Evolutionary conservation across 768 basidiomycete species (phyloP).

Genomic region (Phylloporus sp.): DNA sequence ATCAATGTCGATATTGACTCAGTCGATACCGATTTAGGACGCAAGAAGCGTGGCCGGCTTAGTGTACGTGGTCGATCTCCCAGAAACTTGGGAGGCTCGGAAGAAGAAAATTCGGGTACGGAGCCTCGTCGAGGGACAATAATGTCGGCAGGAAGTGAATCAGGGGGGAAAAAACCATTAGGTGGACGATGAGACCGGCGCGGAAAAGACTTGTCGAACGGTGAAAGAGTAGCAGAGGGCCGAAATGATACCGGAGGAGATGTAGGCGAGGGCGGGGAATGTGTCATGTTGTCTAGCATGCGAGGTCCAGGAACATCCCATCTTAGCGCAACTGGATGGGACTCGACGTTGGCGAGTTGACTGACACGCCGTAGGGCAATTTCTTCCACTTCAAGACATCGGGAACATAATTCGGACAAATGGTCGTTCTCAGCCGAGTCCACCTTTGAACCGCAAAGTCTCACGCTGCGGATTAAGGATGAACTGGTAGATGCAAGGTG

Average conservation of each 20-base stretch:
- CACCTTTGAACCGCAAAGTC: slow-evolving; percentile 39
- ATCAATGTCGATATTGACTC: slow-evolving; percentile 46
- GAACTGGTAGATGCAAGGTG: slow-evolving; percentile 76
- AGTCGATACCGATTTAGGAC: slow-evolving; percentile 51
- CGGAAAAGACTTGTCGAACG: slow-evolving; percentile 21
- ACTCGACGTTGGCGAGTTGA: slow-evolving; percentile 40
- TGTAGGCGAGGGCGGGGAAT: slow-evolving; percentile 19
- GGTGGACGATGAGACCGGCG: neutral
- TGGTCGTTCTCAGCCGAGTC: slow-evolving; percentile 31
- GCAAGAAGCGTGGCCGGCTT: slow-evolving; percentile 28
- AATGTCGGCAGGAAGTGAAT: slow-evolving; percentile 5
- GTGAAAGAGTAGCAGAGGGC: slow-evolving; percentile 50
- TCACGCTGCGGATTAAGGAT: slow-evolving; percentile 62
- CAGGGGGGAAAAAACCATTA: neutral
- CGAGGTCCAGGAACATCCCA: slow-evolving; percentile 15
- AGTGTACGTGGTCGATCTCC: slow-evolving; percentile 21
- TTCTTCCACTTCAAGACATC: slow-evolving; percentile 70
- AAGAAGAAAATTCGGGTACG: slow-evolving; percentile 22
- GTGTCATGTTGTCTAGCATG: neutral
- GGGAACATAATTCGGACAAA: slow-evolving; percentile 53
- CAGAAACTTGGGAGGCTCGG: slow-evolving; percentile 6
- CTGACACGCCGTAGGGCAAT: slow-evolving; percentile 64
- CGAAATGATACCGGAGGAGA: slow-evolving; percentile 32
- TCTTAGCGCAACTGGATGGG: slow-evolving; percentile 9
- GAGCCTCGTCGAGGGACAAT: slow-evolving; percentile 25